Evolutionary conservation across 345 rosid genomes (phyloP), one percentile per base, ranked within the genome.

Genomic region (Luvunga scandens): DNA sequence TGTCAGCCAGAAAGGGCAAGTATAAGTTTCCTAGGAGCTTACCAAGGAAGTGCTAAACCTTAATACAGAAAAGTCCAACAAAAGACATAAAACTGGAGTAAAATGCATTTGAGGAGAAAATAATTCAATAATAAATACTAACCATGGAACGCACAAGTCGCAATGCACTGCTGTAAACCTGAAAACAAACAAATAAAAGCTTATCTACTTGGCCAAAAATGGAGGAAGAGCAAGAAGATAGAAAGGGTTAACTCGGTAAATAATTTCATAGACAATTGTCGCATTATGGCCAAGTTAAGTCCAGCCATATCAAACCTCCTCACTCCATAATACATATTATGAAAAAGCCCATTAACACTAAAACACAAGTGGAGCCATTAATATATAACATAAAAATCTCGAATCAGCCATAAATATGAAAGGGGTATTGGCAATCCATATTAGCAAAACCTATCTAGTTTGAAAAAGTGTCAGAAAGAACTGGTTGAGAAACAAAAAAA

Each of bases 91-190:
- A 57, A 34, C 45, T 13, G 34, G n/a, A n/a, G 62, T n/a, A 38
- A 66, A 76, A 76, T 34, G 71, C 24, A 39, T 45, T 45, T 14
- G 19, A 1, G 65, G 65, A 55, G 34, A 14, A 66, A n/a, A 31
- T n/a, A 63, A 48, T 39, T 50, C 33, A 34, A 53, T 7, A 7
- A 34, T 19, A 56, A 65, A 68, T 64, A 89, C 89, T 88, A 27
- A 96, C 99, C 99, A 96, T 96, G 81, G 99, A 91, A 48, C 97
- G 93, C 56, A 94, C 97, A 66, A 96, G 97, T 81, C 91, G 88
- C 90, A 96, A 86, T 70, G 98, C 99, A 72, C 99, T 96, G 91
- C 97, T 94, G 87, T 96, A 94, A 74, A 96, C 98, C 99, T 90
- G 90, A 21, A 70, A 55, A 69, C 45, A 63, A 30, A 72, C 31